Percentiles rank a stretch among this genome's conserved stretches.
These are phyloP conservation scores for Penicillium pulvis DNA, from an alignment of 495 filamentous ascomycete genomes.

Conservation along the genomic window DNA sequence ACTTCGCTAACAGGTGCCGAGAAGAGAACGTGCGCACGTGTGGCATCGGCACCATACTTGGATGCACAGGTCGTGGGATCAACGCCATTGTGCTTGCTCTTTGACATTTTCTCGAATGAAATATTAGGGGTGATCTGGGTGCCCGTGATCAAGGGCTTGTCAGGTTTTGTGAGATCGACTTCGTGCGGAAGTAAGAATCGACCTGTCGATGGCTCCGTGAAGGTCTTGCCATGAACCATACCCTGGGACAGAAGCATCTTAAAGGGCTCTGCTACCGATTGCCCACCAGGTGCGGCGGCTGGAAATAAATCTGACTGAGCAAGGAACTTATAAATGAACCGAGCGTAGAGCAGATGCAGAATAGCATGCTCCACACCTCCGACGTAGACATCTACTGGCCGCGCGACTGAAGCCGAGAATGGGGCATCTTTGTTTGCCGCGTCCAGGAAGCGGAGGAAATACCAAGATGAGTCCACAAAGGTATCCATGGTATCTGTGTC, in stretches of 20 bases:
- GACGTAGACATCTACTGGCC: slow-evolving; percentile 82
- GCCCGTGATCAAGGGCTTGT: slow-evolving; percentile 59
- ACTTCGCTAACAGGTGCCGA: slow-evolving; percentile 80
- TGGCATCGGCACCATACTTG: slow-evolving; percentile 80
- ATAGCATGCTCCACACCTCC: slow-evolving; percentile 91
- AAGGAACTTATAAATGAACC: slow-evolving; percentile 89
- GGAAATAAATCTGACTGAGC: slow-evolving; percentile 59
- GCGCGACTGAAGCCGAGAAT: slow-evolving; percentile 59
- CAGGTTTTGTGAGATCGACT: slow-evolving; percentile 61
- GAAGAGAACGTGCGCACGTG: slow-evolving; percentile 84
- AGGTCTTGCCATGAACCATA: slow-evolving; percentile 91
- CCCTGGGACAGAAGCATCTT: slow-evolving; percentile 79
- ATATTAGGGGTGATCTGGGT: slow-evolving; percentile 59
- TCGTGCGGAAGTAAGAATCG: slow-evolving; percentile 78
- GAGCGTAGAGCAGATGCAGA: slow-evolving; percentile 85
- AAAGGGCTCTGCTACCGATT: slow-evolving; percentile 66
- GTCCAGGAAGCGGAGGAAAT: slow-evolving; percentile 79
- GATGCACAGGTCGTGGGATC: slow-evolving; percentile 71
- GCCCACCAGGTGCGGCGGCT: slow-evolving; percentile 32
- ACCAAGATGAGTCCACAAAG: slow-evolving; percentile 93
- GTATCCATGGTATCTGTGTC: slow-evolving; percentile 97
- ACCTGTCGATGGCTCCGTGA: slow-evolving; percentile 70
- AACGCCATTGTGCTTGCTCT: slow-evolving; percentile 92
- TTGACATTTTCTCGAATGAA: slow-evolving; percentile 92
- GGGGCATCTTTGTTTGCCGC: slow-evolving; percentile 61